A percentile compares a stretch with the other conserved stretches of the same genome.
Conservation (phyloP, 208 protist species). For the Crithidia bombi region DNA sequence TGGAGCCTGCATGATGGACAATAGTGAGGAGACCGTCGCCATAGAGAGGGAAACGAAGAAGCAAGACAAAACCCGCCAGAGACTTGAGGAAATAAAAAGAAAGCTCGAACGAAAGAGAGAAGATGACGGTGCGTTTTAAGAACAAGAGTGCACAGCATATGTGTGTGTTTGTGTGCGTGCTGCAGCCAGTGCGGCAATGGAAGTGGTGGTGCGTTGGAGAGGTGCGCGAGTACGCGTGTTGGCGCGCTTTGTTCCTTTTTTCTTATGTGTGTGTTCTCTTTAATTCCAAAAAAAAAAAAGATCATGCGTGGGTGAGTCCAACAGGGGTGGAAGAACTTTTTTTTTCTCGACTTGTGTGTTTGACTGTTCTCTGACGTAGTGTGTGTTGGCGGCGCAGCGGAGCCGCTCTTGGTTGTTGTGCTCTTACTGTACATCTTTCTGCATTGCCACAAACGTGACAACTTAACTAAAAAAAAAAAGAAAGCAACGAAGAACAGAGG, state of each 20-base stretch:
- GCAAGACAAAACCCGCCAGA: too few species aligned
- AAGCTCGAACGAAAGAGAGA: too few species aligned
- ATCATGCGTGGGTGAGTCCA: too few species aligned
- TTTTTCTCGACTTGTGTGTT: constrained; percentile 15
- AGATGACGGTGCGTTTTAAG: neutral
- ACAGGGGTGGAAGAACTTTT: neutral
- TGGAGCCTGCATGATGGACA: constrained; percentile 16
- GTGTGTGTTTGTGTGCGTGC: too few species aligned
- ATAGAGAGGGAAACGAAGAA: too few species aligned
- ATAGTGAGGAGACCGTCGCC: too few species aligned
- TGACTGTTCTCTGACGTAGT: constrained; percentile 3
- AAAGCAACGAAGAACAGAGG: constrained; percentile 6
- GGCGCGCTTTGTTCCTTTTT: constrained; percentile 21
- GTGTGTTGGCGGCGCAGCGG: neutral
- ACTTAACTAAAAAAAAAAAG: constrained; percentile 14
- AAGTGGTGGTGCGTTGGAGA: too few species aligned
- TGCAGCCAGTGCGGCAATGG: too few species aligned
- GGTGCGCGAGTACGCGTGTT: constrained; percentile 1
- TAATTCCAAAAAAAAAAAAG: too few species aligned
- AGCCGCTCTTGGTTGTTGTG: constrained; percentile 3
- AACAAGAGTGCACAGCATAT: neutral
- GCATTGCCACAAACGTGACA: neutral
- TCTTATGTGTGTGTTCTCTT: constrained; percentile 24
- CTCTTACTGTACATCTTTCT: constrained; percentile 5
- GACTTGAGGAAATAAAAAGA: too few species aligned